Evolutionary conservation across 371 early-diverging fungal genomes (phyloP), one percentile per base, ranked within the genome.

Genomic region (Mortierella sp.): DNA sequence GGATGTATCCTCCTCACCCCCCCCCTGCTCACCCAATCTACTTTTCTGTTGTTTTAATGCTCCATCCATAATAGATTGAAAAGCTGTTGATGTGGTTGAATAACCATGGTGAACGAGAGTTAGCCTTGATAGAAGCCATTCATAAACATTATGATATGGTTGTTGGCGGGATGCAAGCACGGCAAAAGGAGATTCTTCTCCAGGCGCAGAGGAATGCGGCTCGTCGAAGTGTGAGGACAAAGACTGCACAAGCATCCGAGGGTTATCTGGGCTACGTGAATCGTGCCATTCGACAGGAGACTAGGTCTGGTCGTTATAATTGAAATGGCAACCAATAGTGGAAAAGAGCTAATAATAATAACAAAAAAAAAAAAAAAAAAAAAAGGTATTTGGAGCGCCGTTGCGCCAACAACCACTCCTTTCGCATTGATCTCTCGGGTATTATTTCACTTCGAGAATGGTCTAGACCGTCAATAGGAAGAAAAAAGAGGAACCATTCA

Each of bases 101-200:
- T 74, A 81, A 86, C 15, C 88, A 92, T 29, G 96, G 96, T 50
- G 69, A 84, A 12, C 88, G 95, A 6, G 96, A 96, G 73, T 80
- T 81, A 48, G 82, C 82, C 19, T 72, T 93, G 50, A 75, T 82
- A 44, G 70, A 82, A 0, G 87, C 91, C 72, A 65, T 93, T 14
- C 84, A 89, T 15, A 83, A 76, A 28, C 82, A 84, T 16, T 59
- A 73, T 21, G 83, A 84, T 45, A 66, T 79, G 60, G 63, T 88
- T 57, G 68, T 81, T 1, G 72, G 75, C 16, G 87, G 89, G 18
- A 88, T 88, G 85, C 84, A 86, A 57, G 67, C 67, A 52, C 68
- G 67, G 7, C 72, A 64, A 23, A 70, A 85, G 76, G 86, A 84
- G 52, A 80, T 84, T 66, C 45, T 62, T 28, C 66, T 48, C 51